phyloP scores from a whole-genome alignment of 345 rosid species.

The Stellera chamaejasme region DNA sequence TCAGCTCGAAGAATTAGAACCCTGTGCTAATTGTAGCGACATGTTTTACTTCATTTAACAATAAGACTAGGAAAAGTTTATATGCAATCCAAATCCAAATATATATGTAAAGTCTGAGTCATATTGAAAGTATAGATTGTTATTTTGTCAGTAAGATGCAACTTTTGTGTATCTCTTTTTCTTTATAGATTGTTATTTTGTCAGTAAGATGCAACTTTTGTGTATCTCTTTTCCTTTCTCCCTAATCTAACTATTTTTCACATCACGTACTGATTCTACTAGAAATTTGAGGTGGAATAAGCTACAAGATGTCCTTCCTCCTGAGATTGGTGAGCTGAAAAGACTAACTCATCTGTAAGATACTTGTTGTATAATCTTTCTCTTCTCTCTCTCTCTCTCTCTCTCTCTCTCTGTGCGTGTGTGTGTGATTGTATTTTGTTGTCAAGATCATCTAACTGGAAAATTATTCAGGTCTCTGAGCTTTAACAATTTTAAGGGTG shows the following conservation, averaged over 20 bases:
- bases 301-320: slow-evolving; percentile 85
- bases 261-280: slow-evolving; percentile 8
- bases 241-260: background rate
- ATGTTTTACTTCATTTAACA: too few species aligned
- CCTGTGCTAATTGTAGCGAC: too few species aligned
- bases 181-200: background rate
- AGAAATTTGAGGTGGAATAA: slow-evolving; percentile 96
- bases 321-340: slow-evolving; percentile 86
- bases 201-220: too few species aligned
- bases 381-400: background rate
- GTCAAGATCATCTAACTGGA: slow-evolving; percentile 3
- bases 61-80: too few species aligned
- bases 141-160: too few species aligned
- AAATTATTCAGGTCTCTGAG: slow-evolving; percentile 62
- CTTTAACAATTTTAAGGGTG: slow-evolving; percentile 91
- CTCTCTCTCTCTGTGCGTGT: background rate
- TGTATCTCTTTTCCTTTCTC: background rate
- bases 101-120: background rate
- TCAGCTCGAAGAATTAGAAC: too few species aligned
- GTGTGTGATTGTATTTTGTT: background rate
- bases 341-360: slow-evolving; percentile 86
- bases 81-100: too few species aligned
- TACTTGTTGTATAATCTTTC: background rate
- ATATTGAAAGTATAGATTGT: background rate
- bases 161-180: background rate